Base-by-base conservation (phyloP, 192 early-diverging fungal genomes). In the Funneliformis mosseae region DNA sequence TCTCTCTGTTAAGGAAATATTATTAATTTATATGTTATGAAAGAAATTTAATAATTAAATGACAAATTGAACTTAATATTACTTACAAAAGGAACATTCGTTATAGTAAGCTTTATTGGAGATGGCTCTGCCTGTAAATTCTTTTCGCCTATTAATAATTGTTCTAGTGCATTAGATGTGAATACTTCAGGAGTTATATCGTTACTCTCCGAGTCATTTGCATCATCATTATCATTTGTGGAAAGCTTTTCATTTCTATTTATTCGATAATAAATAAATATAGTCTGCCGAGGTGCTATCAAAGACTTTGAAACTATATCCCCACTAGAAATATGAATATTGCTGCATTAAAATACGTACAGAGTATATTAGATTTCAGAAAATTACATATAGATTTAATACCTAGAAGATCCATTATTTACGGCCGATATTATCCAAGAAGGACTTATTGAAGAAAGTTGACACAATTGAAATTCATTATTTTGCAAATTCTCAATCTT, bases 401-500 rank as follows among this genome's bases (percentile, higher is more conserved):
- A 87, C 83, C 62, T 48, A 14, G 84, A 87, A 14, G 84, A 87
- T 45, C 5, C 42, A 11, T 87, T 86, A 73, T 84, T 89, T 4
- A 90, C 82, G 18, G 91, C 86, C 7, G 86, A 84, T 38, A 96
- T 90, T 6, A 81, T 74, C 95, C 95, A 96, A 4, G 84, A 81
- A 39, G 94, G 90, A 80, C 93, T 95, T 48, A 91, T 83, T 23
- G 91, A 89, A 6, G 93, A 88, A 8, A 96, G 83, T 74, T 96
- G 95, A 11, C 83, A 76, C 63, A 96, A 81, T 10, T 91, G 86
- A 68, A 96, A 86, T 70, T 86, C 83, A 8, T 87, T 82, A 10
- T 83, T 81, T 55, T 92, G 93, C 55, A 95, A 77, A 78, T 95
- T 95, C 78, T 95, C 94, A 23, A 92, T 89, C 90, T 93, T 83